Evolutionary conservation across 805 yeast genomes (phyloP), one percentile per base, ranked within the genome.

Genomic region (Sugiyamaella smithiae): DNA sequence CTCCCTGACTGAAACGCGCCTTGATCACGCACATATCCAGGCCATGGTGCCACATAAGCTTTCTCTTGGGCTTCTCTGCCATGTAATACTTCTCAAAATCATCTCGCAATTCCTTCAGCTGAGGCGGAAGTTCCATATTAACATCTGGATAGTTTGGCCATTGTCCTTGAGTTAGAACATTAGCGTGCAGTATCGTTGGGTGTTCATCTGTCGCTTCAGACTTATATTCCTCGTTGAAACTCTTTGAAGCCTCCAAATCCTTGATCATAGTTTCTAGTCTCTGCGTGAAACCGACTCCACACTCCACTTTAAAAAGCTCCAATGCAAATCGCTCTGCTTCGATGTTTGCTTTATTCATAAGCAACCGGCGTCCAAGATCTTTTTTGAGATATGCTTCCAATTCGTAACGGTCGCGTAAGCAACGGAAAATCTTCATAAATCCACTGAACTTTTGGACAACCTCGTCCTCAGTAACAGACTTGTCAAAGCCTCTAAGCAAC

Each of bases 261-360:
- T 83, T 85, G 64, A 93, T 87, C 99, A 93, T 93, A 57, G 88
- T 85, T 16, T 96, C 85, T 67, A 93, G 85, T 64, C 88, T 88
- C 41, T 88, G 82, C 0, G 97, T 89, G 64, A 89, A 91, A 60
- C 89, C 97, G 62, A 84, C 73, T 17, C 95, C 88, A 67, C 91
- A 90, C 53, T 85, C 95, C 48, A 84, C 83, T 63, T 88, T 91
- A 56, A 93, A 74, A 60, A 84, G 78, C 57, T 88, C 87, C 54
- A 93, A 85, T 46, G 91, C 80, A 44, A 78, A 68, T 57, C 87
- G 89, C 69, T 91, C 99, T 42, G 75, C 74, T 54, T 83, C 89
- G 45, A 85, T 90, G 40, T 85, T 81, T 41, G 33, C 33, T 26
- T 88, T 80, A 58, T 88, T 84, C 61, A 85, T 84, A 59, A 93